Conservation (phyloP, 257 asterid genomes). For the Pogostemon cablin region DNA sequence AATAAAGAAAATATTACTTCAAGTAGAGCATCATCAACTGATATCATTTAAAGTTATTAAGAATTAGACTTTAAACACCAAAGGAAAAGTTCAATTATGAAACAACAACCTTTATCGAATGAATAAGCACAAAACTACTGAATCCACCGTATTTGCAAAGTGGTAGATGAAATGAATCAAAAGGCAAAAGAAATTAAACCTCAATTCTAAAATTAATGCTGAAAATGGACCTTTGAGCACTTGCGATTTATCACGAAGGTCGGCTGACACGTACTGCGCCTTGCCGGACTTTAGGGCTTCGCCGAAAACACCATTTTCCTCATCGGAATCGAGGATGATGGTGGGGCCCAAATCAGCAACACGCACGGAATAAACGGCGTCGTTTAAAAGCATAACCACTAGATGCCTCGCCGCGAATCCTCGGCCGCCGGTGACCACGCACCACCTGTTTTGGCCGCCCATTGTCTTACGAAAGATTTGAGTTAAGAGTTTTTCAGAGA, state of each 20-base stretch:
- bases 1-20: constrained; percentile 1
- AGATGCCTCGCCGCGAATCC: constrained; percentile 96
- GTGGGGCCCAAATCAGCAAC: constrained; percentile 74
- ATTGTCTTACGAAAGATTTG: constrained; percentile 3
- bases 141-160: not conserved
- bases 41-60: too few species aligned
- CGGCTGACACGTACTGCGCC: constrained; percentile 77
- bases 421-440: constrained; percentile 95
- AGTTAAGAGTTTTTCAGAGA: too few species aligned
- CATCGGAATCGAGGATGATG: constrained; percentile 67
- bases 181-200: constrained; percentile 10
- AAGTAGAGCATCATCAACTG: not conserved
- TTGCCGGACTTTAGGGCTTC: constrained; percentile 72
- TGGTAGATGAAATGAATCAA: not conserved
- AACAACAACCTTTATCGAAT: too few species aligned
- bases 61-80: too few species aligned
- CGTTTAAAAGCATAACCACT: constrained; percentile 75
- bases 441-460: constrained; percentile 72
- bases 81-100: too few species aligned
- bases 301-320: constrained; percentile 66
- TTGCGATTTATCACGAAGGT: constrained; percentile 90
- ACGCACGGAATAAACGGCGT: constrained; percentile 71
- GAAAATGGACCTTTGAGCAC: constrained; percentile 59
- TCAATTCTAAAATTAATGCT: not conserved
- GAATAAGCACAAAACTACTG: too few species aligned